Base-by-base conservation (phyloP, 2,329 filamentous ascomycete species). In the Passalora sequoiae region DNA sequence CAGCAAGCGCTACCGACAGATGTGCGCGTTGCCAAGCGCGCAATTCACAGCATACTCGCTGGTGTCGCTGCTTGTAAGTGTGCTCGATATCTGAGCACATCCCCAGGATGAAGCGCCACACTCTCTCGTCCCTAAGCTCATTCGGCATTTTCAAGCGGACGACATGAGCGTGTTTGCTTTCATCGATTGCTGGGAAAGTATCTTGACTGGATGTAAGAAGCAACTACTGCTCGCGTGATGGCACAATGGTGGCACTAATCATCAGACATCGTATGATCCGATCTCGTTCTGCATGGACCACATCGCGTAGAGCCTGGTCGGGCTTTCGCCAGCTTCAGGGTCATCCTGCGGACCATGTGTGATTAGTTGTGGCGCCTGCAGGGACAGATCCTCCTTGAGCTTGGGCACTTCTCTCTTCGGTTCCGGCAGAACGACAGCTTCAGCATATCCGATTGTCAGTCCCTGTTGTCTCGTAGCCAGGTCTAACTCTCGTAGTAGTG, bases 241-340 rank as follows among this genome's bases (percentile, higher is more conserved):
- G n/a, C n/a, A n/a, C n/a, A n/a, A n/a, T n/a, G n/a, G n/a, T n/a
- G n/a, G n/a, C n/a, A n/a, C n/a, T n/a, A n/a, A n/a, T n/a, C n/a
- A 12, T 44, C 20, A 44, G 19, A 29, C 22, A 16, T 51, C 36
- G 9, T 41, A 27, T 27, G n/a, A 40, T 9, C 44, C 47, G 15
- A 55, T 38, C 40, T 62, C 55, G 25, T 60, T 50, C 39, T 56
- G 50, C 45, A 57, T 41, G 12, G 56, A 55, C 62, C 61, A 65
- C 53, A 60, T 58, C 21, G 51, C 54, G 55, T 60, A 65, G 5
- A 64, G 48, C 51, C 64, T 64, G 0, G 60, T 64, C n/a, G 62
- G 62, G 21, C 53, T 58, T 35, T 63, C 62, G 1, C 49, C 48
- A 17, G 49, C 37, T 6, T 46, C 32, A 46, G 60, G 57, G 4